phyloP scores from a whole-genome alignment of 805 yeast genomes.

The Teunomyces kruisii region DNA sequence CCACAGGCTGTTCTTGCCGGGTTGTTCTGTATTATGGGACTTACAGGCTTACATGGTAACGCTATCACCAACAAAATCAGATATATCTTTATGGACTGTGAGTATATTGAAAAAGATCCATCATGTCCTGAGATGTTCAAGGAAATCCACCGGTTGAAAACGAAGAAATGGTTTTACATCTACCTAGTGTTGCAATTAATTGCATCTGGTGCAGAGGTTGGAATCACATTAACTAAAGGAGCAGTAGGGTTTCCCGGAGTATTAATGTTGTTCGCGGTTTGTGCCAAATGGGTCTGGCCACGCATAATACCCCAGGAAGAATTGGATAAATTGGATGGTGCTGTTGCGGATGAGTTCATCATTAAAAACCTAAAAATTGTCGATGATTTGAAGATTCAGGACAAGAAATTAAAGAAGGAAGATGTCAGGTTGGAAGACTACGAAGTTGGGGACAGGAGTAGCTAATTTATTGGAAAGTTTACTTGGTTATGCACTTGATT shows the following conservation, averaged over 20 bases:
- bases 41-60: constrained; percentile 70
- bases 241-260: constrained; percentile 96
- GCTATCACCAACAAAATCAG: constrained; percentile 62
- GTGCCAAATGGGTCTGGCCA: constrained; percentile 62
- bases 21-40: constrained; percentile 89
- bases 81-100: constrained; percentile 60
- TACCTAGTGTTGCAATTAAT: constrained; percentile 59
- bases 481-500: neutral
- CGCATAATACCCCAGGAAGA: constrained; percentile 60
- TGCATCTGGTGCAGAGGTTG: constrained; percentile 80
- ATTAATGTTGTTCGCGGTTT: constrained; percentile 63
- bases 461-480: neutral
- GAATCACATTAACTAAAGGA: constrained; percentile 80
- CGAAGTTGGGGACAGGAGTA: neutral
- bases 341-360: constrained; percentile 57
- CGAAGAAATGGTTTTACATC: constrained; percentile 49
- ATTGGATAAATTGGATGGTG: constrained; percentile 62
- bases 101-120: constrained; percentile 34
- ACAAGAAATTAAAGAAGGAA: neutral
- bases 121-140: constrained; percentile 35
- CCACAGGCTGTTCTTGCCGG: constrained; percentile 96
- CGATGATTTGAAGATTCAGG: constrained; percentile 7
- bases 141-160: constrained; percentile 27
- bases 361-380: constrained; percentile 41
- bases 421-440: neutral